These are phyloP conservation scores for Botryotinia globosa DNA, from an alignment of 2,329 filamentous ascomycete species.

Conservation along the genomic window DNA sequence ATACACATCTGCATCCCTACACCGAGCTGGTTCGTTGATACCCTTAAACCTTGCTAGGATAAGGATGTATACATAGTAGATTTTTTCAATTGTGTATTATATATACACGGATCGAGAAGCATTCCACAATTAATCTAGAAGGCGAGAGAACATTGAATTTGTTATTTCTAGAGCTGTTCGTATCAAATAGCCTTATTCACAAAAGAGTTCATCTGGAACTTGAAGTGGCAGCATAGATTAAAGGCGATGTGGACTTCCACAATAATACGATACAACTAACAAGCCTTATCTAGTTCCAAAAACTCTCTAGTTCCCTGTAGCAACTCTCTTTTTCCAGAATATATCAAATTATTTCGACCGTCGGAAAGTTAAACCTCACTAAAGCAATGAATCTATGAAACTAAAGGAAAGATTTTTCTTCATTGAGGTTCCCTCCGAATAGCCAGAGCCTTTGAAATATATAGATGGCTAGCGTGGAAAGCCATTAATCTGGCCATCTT, in stretches of 20 bases:
- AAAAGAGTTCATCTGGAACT: neutral
- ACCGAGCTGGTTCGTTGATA: neutral
- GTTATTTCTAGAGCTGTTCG: neutral
- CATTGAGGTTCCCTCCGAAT: neutral
- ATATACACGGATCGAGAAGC: neutral
- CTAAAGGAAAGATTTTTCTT: neutral
- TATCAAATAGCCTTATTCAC: neutral
- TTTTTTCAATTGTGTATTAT: neutral
- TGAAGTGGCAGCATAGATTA: neutral
- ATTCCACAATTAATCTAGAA: constrained; percentile 1
- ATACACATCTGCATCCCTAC: neutral
- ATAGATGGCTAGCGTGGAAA: neutral
- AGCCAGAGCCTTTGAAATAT: neutral
- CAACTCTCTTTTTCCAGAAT: neutral
- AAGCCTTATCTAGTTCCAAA: neutral
- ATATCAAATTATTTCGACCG: neutral
- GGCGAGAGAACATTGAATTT: too few species aligned
- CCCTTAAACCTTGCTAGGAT: neutral
- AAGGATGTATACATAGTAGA: neutral
- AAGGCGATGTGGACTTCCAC: neutral
- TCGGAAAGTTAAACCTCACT: neutral
- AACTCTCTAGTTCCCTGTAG: neutral
- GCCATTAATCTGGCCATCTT: neutral
- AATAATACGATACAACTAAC: neutral
- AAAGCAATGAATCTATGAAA: neutral